phyloP scores from a whole-genome alignment of 495 filamentous ascomycete genomes.

The Alectoria sarmentosa region DNA sequence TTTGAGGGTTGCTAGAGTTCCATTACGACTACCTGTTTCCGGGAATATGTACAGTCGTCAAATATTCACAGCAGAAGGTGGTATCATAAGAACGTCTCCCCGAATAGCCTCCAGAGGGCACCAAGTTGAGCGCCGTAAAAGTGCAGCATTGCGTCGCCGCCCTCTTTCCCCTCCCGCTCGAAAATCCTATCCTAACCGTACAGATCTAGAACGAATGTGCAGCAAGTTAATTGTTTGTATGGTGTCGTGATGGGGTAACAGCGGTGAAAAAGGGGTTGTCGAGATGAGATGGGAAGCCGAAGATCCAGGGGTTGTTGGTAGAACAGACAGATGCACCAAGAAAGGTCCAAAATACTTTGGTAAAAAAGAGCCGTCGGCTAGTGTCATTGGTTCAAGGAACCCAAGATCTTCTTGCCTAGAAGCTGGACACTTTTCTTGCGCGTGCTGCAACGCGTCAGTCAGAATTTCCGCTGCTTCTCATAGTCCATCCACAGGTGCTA shows the following conservation, averaged over 20 bases:
- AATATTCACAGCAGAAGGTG: conserved; percentile 7
- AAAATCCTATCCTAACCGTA: conserved; percentile 3
- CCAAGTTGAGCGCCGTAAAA: not conserved
- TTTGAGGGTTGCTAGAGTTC: not conserved
- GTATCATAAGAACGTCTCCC: not conserved
- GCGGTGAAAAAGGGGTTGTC: not conserved
- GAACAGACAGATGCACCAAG: not conserved
- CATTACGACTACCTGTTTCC: not conserved
- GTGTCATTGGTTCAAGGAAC: conserved; percentile 22
- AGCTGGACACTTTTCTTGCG: conserved; percentile 38
- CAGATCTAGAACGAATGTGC: not conserved
- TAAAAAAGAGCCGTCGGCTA: not conserved
- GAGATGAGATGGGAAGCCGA: not conserved
- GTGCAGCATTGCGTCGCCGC: not conserved
- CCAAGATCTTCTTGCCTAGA: conserved; percentile 40
- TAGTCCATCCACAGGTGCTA: conserved; percentile 11
- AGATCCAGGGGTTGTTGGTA: too few relatives aligned
- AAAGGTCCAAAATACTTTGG: not conserved
- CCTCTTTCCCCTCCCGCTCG: not conserved
- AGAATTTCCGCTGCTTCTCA: not conserved
- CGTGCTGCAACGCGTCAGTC: conserved; percentile 19
- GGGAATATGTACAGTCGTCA: conserved; percentile 1
- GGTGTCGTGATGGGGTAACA: not conserved
- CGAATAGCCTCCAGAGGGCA: not conserved
- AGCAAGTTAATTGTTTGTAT: not conserved